A percentile compares a stretch with the other conserved stretches of the same genome.
Conservation (phyloP, 768 basidiomycete genomes). For the Phylloporus sp. region DNA sequence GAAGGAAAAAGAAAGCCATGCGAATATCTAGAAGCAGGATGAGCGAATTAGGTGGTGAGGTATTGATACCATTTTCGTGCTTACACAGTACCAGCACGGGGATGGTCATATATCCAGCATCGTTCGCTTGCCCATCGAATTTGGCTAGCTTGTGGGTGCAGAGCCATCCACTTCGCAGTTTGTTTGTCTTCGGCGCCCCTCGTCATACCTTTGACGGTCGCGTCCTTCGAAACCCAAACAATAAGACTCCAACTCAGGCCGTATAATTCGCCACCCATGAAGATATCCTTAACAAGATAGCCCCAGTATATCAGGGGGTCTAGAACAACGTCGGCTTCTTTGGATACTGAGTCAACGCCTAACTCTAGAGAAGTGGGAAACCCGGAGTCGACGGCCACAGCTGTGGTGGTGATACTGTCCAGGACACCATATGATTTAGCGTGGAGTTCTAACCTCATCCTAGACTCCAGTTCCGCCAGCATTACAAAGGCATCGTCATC, state of each 20-base stretch:
- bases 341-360: neutral
- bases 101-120: conserved; percentile 99
- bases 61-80: conserved; percentile 26
- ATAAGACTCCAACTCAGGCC: conserved; percentile 87
- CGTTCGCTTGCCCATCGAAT: conserved; percentile 90
- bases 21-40: conserved; percentile 60
- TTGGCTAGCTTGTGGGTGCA: conserved; percentile 73
- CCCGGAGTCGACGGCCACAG: neutral
- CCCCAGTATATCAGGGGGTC: conserved; percentile 87
- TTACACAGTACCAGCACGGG: conserved; percentile 88
- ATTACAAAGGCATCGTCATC: conserved; percentile 97
- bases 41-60: conserved; percentile 3
- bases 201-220: conserved; percentile 58
- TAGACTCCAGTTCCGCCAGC: conserved; percentile 90
- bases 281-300: conserved; percentile 85
- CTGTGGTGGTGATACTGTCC: conserved; percentile 5
- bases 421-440: conserved; percentile 28
- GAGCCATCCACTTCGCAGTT: conserved; percentile 86
- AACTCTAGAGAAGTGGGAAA: neutral
- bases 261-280: conserved; percentile 96
- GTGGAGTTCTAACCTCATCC: conserved; percentile 75
- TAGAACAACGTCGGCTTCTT: conserved; percentile 17
- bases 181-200: conserved; percentile 92
- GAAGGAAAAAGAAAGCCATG: conserved; percentile 96
- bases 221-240: conserved; percentile 78